phyloP scores from a whole-genome alignment of 768 basidiomycete genomes.

The Trametes cubensis region DNA sequence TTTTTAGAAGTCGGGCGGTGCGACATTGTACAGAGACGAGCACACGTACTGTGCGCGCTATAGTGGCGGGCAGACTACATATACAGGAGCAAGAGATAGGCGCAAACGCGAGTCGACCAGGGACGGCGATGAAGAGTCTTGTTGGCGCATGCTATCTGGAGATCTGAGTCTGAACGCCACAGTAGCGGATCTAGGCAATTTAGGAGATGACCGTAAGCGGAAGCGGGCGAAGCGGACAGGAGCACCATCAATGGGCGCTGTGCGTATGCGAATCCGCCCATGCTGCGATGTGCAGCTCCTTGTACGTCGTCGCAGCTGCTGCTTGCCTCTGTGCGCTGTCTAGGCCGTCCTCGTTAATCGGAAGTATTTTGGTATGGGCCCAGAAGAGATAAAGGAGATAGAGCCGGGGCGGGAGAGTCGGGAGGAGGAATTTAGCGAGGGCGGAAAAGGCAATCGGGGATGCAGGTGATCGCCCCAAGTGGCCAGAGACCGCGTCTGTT shows the following conservation, averaged over 20 bases:
- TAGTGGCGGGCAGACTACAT: not conserved
- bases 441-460: conserved; percentile 10
- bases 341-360: not conserved
- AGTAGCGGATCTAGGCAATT: conserved; percentile 18
- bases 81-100: not conserved
- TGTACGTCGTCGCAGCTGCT: not conserved
- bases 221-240: conserved; percentile 6
- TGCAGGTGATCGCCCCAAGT: conserved; percentile 13
- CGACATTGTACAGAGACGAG: too few species aligned
- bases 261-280: not conserved
- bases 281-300: not conserved
- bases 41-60: too few species aligned
- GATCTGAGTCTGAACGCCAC: conserved; percentile 16
- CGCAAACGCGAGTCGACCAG: not conserved
- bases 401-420: not conserved
- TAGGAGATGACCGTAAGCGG: conserved; percentile 7
- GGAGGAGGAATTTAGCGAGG: conserved; percentile 17
- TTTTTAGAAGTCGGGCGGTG: not conserved
- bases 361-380: not conserved
- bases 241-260: conserved; percentile 6
- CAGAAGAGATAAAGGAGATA: not conserved
- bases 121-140: not conserved
- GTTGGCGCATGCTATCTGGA: not conserved
- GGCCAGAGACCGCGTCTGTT: conserved; percentile 6
- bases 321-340: not conserved